Base-by-base conservation (phyloP, 345 rosid genomes). In the Brassica nigra region DNA sequence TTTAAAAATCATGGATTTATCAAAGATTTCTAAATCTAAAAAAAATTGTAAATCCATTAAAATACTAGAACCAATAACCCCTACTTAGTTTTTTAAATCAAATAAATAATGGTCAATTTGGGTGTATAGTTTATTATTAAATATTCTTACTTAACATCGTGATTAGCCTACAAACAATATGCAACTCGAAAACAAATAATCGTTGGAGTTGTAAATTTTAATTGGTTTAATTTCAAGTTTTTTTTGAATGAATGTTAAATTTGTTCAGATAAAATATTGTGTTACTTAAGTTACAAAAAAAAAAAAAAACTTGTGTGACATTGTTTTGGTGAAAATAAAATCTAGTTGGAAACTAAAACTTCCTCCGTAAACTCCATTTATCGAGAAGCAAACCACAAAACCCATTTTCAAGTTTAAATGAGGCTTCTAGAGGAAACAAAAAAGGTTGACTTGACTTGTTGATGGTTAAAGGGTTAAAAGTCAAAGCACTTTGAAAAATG, bases 361-460 rank as follows among this genome's bases (percentile, higher is more conserved):
- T 23, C 27, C 27, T 23, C 27, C 27, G 27, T 23, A 23, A 23
- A 23, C 27, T 23, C 27, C 27, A 23, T 23, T 23, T 23, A 23
- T 23, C 27, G 27, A 23, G 27, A 23, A 23, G 27, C 27, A 23
- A 23, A 23, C 27, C 27, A 23, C 27, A 23, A 23, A 23, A 23
- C 27, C 27, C 2, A 6, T 42, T 73, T 61, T 47, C 18, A 47
- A 5, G 73, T 55, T 39, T 29, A 57, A 55, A 42, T 57, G 62
- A 69, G 18, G 76, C 75, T 71, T 77, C 81, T 73, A 79, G 83
- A 78, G 36, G 83, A 16, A 74, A 75, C 23, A 49, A 37, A 64
- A 65, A 65, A 65, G 75, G 73, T 70, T 78, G 88, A 87, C 85
- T 81, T 77, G 84, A 72, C 84, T 39, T 18, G 9, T 52, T 36